Base-by-base conservation (phyloP, 73 alveolate species). In the Diophrys appendiculata region DNA sequence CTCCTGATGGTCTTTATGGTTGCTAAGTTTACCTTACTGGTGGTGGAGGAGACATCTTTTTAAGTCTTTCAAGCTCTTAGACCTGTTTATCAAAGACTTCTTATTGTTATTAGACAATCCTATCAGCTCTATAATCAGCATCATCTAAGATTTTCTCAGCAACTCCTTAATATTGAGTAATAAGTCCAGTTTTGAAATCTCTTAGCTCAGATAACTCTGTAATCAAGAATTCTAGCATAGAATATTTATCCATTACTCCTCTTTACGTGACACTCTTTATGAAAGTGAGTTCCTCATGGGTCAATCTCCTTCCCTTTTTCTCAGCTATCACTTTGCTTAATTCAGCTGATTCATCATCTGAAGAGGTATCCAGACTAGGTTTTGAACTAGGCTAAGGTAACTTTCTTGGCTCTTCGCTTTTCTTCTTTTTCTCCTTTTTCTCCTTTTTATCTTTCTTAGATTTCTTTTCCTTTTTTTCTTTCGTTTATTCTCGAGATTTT, bases 21-120 rank as follows among this genome's bases (percentile, higher is more conserved):
- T n/a, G n/a, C n/a, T n/a, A n/a, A 11, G 60, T 43, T 5, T 43
- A 18, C 60, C 60, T 43, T 43, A 11, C 60, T 11, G 60, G 60
- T 43, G 60, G 60, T 5, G 60, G 60, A 11, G 60, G 60, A 43
- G n/a, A 11, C 60, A 43, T 55, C 52, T 64, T 72, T 8, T 26
- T 0, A 56, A 60, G 70, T 68, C 54, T n/a, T 79, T 33, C 27
- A 0, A 79, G 25, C 55, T 30, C 28, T 2, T 68, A 30, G 35
- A 52, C 30, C 81, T 79, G 33, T n/a, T 76, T 68, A 14, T 65
- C 74, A 29, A 79, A 8, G 81, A 79, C 31, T 60, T 79, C 88
- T 53, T 79, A 18, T 53, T 79, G 70, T 14, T 70, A 67, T 26
- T 70, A 30, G 2, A 79, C 69, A 0, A 79, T 23, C 67, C 54